Evolutionary conservation across 1,139 yeast species (phyloP).

Genomic region (Hansenula lynferdii): DNA sequence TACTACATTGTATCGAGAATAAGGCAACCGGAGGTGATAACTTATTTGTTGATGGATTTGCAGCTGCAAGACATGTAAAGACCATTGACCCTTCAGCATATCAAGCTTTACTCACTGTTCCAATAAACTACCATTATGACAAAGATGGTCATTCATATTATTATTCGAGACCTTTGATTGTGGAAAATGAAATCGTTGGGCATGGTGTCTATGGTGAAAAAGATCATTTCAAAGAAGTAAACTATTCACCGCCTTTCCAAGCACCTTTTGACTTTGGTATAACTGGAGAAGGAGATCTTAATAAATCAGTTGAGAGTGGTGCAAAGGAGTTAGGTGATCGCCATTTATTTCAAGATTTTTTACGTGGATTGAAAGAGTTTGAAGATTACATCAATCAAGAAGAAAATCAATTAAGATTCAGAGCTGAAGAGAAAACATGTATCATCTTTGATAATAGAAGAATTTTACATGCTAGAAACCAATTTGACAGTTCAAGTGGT

Average conservation of each 20-base stretch:
- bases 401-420: slow-evolving; percentile 49
- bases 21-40: slow-evolving; percentile 67
- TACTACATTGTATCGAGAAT: slow-evolving; percentile 64
- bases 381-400: slow-evolving; percentile 56
- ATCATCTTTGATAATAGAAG: slow-evolving; percentile 73
- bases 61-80: slow-evolving; percentile 55
- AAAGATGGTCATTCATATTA: slow-evolving; percentile 62
- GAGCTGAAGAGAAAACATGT: slow-evolving; percentile 59
- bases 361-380: slow-evolving; percentile 55
- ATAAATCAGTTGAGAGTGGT: slow-evolving; percentile 15
- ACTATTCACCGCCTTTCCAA: slow-evolving; percentile 84
- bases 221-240: slow-evolving; percentile 49
- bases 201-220: slow-evolving; percentile 23
- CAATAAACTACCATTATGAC: slow-evolving; percentile 67
- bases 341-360: slow-evolving; percentile 44
- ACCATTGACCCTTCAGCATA: slow-evolving; percentile 59
- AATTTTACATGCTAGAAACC: slow-evolving; percentile 63
- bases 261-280: slow-evolving; percentile 67
- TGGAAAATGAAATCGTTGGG: slow-evolving; percentile 42
- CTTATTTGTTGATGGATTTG: slow-evolving; percentile 69
- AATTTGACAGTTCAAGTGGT: slow-evolving; percentile 50
- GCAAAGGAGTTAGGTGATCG: slow-evolving; percentile 31
- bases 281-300: slow-evolving; percentile 12
- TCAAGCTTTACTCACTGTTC: slow-evolving; percentile 55
- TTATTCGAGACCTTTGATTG: slow-evolving; percentile 61